These are phyloP conservation scores for Teratosphaeria pseudoeucalypti DNA, from an alignment of 2,329 filamentous ascomycete species.

Conservation along the genomic window DNA sequence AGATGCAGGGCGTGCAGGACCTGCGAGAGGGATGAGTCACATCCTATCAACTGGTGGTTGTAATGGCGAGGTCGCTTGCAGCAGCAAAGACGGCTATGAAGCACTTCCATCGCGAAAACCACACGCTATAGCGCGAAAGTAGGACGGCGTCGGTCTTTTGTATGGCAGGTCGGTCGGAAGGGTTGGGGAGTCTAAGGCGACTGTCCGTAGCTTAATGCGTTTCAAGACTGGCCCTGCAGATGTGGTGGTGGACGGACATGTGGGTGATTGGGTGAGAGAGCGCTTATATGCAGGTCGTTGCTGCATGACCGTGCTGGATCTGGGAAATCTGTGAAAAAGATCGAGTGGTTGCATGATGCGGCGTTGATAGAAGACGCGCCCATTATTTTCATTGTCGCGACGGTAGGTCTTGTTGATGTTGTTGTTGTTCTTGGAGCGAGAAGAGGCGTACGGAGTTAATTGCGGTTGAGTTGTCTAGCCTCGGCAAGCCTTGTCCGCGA, in stretches of 20 bases:
- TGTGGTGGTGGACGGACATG: constrained; percentile 1
- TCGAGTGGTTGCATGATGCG: neutral
- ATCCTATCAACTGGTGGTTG: neutral
- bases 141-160: constrained; percentile 1
- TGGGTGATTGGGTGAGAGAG: constrained; percentile 1
- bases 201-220: constrained; percentile 1
- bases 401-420: neutral
- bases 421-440: neutral
- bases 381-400: neutral
- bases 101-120: constrained; percentile 4
- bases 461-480: too few relatives aligned
- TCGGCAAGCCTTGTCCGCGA: neutral
- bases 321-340: neutral
- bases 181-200: neutral
- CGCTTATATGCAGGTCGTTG: constrained; percentile 8
- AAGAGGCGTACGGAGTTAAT: too few relatives aligned
- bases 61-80: neutral
- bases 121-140: constrained; percentile 9
- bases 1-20: constrained; percentile 1
- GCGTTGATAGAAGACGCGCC: neutral
- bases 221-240: constrained; percentile 5
- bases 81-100: constrained; percentile 2
- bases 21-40: neutral
- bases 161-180: constrained; percentile 3
- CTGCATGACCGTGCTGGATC: neutral